Conservation (phyloP, 1,284 basidiomycete genomes). For the Ceratobasidium sp. region DNA sequence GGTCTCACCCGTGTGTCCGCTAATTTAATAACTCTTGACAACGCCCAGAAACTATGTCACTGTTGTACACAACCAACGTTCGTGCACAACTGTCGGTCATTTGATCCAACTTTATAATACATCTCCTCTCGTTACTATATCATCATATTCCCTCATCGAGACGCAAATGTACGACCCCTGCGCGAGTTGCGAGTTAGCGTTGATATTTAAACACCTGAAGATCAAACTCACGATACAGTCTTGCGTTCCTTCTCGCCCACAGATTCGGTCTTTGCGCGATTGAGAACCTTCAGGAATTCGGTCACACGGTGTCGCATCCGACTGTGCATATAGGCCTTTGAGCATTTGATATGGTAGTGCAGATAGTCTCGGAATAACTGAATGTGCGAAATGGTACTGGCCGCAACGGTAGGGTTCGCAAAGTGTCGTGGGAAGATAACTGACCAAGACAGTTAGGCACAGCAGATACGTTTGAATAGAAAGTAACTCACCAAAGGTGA, state of each 20-base stretch:
- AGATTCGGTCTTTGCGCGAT: conserved; percentile 96
- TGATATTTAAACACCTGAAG: neutral
- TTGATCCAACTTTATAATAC: conserved; percentile 33
- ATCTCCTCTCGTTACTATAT: conserved; percentile 6
- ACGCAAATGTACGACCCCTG: conserved; percentile 36
- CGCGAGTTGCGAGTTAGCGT: conserved; percentile 28
- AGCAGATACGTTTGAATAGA: neutral
- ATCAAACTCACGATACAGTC: conserved; percentile 77
- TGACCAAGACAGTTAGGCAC: conserved; percentile 47
- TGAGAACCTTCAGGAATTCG: conserved; percentile 98
- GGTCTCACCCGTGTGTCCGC: conserved; percentile 33
- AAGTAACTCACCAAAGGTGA: conserved; percentile 79
- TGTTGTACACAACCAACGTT: neutral
- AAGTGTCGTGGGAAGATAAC: conserved; percentile 98
- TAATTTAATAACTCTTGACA: neutral
- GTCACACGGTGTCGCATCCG: conserved; percentile 94
- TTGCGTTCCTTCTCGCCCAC: conserved; percentile 81
- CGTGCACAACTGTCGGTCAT: neutral
- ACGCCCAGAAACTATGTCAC: neutral
- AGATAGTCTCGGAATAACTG: conserved; percentile 98
- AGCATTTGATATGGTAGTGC: conserved; percentile 99
- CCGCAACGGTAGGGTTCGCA: conserved; percentile 74
- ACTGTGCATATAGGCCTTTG: conserved; percentile 99
- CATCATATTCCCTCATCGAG: conserved; percentile 22
- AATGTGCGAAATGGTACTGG: conserved; percentile 93